Evolutionary conservation across 345 rosid species (phyloP), one percentile per base, ranked within the genome.

Genomic region (Trapa incisa): DNA sequence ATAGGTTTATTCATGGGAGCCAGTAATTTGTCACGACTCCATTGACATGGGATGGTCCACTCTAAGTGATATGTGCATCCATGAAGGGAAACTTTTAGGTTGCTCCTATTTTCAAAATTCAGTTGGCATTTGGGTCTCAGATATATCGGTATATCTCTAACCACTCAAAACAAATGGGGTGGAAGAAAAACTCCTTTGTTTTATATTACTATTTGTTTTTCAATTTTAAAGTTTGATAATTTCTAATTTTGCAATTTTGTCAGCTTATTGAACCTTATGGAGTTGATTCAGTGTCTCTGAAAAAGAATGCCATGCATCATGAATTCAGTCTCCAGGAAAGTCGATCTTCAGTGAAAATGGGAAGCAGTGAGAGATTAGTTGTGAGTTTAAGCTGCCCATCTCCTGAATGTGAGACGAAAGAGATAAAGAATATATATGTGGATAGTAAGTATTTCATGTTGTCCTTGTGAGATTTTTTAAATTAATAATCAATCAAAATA

Each of bases 1-100:
- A 79, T 71, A 95, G 99, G 96, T 91, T 76, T 91, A 84, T 80
- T 91, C 99, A 57, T 95, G 97, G 99, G 99, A 95, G 78, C 99
- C 99, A 70, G 84, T 91, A 71, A 73, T 89, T 75, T 81, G 92
- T 71, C 92, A 86, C 80, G 99, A 91, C 78, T 58, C 89, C 65
- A 80, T 87, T 78, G 92, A 86, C 75, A 86, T 91, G 78, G 94
- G 97, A 68, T 95, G 99, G 96, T 91, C 94, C 65, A 80, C 87
- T 11, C 96, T 95, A 67, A 86, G 90, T 74, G 96, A 95, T 79
- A 79, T 89, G 66, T 89, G 94, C 81, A 86, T 89, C 77, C 85
- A 84, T 39, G 92, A 89, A 62, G 92, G 86, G 69, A 91, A 91
- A 75, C 85, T 95, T 78, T 66, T 95, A 79, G 96, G 96, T 60